Base-by-base conservation (phyloP, 768 basidiomycete species). In the Gelatoporia subvermispora region DNA sequence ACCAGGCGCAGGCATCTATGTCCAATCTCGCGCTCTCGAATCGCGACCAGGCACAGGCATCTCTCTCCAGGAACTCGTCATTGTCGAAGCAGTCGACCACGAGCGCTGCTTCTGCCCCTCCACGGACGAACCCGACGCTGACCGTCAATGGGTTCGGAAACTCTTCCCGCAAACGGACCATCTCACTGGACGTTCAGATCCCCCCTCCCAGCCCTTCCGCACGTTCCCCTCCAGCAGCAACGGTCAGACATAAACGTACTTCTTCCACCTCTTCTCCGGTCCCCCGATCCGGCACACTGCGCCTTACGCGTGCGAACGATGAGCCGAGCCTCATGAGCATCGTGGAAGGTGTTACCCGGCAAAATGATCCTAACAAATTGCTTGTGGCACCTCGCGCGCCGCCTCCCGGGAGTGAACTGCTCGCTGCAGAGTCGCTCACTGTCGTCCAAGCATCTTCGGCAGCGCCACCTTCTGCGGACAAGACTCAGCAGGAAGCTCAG, bases 301-400 rank as follows among this genome's bases (percentile, higher is more conserved):
- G 35, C 9, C 18, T 50, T 8, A 53, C 50, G 10, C 51, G 48
- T 9, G 23, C 43, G n/a, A 47, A 47, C 35, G 59, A 58, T 18
- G 55, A 54, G 25, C 48, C 57, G 35, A 83, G 76, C 37, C 64
- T 86, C 60, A 81, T 87, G 82, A 80, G 77, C 56, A 80, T 88
- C 53, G 79, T 88, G 8, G 83, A 85, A 57, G 76, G 71, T 48
- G 78, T 85, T 39, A 63, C 81, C 21, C 66, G 66, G 40, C 56
- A 65, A 47, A 73, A 58, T 50, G 50, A 61, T 56, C 58, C 59
- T 48, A 60, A 50, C 50, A 50, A 53, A 13, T 57, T 60, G 53
- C 60, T 78, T 41, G 72, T 74, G 47, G 63, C 72, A 3, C 70
- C 74, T 5, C 74, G 67, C 52, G 78, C 80, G 11, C 79, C 81